These are phyloP conservation scores for Ananas comosus DNA, from an alignment of 176 grass and related monocot species.

Conservation along the genomic window DNA sequence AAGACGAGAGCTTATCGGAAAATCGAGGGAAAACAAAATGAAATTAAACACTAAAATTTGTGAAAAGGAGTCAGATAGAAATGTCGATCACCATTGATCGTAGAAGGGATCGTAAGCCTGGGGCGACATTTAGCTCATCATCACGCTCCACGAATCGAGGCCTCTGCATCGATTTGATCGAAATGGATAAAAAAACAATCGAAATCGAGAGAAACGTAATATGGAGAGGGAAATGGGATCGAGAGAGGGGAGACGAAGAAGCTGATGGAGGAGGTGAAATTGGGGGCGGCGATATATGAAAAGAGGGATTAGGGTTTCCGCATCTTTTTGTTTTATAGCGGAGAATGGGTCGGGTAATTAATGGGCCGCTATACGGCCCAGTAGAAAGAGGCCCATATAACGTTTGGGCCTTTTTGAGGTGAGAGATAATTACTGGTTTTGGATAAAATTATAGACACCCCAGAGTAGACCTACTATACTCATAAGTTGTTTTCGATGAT, in stretches of 20 bases:
- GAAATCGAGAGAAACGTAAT: not conserved
- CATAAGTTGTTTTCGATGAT: too few relatives aligned
- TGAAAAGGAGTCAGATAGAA: slow-evolving; percentile 36
- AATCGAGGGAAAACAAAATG: not conserved
- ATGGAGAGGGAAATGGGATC: not conserved
- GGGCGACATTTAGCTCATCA: slow-evolving; percentile 66
- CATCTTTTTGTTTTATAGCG: not conserved
- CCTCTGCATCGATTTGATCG: not conserved
- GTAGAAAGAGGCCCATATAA: too few relatives aligned
- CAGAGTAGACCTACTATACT: too few relatives aligned
- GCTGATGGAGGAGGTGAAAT: too few relatives aligned
- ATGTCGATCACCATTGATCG: slow-evolving; percentile 57
- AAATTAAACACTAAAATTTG: not conserved
- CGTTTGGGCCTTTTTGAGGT: too few relatives aligned
- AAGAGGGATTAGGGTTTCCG: not conserved
- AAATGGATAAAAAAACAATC: not conserved
- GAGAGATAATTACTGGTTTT: too few relatives aligned
- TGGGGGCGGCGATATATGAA: not conserved
- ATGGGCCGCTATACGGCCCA: too few relatives aligned
- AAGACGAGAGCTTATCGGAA: not conserved
- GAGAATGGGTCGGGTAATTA: too few relatives aligned
- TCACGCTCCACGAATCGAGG: slow-evolving; percentile 31
- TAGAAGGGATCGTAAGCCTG: slow-evolving; percentile 50
- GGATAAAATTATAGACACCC: too few relatives aligned
- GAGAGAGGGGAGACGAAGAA: not conserved